A percentile compares a stretch with the other conserved stretches of the same genome.
phyloP scores from a whole-genome alignment of 2,329 filamentous ascomycete genomes.

The Aureobasidium uvarum region DNA sequence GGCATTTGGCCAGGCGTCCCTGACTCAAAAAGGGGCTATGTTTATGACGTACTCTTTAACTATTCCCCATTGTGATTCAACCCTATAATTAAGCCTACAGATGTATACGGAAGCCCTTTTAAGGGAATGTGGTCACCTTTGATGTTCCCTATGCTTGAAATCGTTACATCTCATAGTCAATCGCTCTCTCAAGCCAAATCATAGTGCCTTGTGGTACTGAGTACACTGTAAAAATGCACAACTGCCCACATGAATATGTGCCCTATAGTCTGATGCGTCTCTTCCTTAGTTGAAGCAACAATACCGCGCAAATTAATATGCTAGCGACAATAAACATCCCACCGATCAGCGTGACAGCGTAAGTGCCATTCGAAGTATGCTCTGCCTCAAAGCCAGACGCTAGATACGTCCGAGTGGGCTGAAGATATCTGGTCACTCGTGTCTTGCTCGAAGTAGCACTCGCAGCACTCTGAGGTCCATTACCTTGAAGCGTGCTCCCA shows the following conservation, averaged over 20 bases:
- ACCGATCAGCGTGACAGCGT: neutral
- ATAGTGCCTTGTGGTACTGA: neutral
- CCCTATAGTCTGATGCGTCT: neutral
- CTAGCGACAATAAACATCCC: neutral
- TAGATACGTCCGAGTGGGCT: constrained; percentile 8
- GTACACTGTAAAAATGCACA: too few species aligned
- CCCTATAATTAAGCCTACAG: too few species aligned
- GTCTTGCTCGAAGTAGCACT: neutral
- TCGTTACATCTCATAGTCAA: too few species aligned
- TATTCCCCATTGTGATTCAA: constrained; percentile 3
- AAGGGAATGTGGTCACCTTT: too few species aligned
- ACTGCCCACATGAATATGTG: neutral
- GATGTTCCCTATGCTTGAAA: too few species aligned
- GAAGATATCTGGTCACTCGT: neutral
- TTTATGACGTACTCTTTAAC: constrained; percentile 25
- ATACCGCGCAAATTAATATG: neutral
- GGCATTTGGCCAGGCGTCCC: constrained; percentile 26
- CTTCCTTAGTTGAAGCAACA: neutral
- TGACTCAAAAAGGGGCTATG: constrained; percentile 26
- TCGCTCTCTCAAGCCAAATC: neutral
- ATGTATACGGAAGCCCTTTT: too few species aligned
- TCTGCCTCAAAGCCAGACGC: neutral
- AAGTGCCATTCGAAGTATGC: neutral
- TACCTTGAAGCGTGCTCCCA: constrained; percentile 34
- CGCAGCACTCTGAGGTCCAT: neutral